Percentiles rank a stretch among this genome's conserved stretches.
Evolutionary conservation across 306 rosid species (phyloP).

Genomic region (Comarum palustre): DNA sequence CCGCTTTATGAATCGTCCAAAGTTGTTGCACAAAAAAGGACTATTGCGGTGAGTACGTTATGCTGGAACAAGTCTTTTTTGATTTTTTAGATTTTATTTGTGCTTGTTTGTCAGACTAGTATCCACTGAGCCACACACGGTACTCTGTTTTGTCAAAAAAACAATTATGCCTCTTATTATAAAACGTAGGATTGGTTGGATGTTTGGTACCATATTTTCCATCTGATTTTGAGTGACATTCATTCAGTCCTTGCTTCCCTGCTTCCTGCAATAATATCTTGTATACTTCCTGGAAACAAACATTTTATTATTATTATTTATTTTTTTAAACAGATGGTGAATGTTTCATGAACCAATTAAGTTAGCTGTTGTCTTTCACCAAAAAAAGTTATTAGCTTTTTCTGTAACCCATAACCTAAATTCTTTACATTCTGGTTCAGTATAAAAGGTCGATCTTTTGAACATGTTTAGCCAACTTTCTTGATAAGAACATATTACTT

Average conservation of each 20-base stretch:
- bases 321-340: background rate
- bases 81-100: background rate
- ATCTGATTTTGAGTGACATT: background rate
- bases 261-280: background rate
- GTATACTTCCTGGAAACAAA: background rate
- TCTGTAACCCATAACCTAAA: background rate
- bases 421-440: conserved; percentile 7
- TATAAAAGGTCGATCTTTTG: background rate
- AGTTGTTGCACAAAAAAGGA: conserved; percentile 84
- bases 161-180: background rate
- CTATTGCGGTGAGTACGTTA: conserved; percentile 71
- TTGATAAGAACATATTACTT: background rate
- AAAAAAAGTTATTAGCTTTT: background rate
- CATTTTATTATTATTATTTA: too few relatives aligned
- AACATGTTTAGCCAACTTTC: background rate
- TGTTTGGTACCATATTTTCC: background rate
- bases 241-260: background rate
- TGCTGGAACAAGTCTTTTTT: background rate
- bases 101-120: background rate
- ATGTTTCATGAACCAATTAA: background rate
- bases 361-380: too few relatives aligned
- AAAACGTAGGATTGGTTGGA: background rate
- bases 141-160: background rate
- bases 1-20: conserved; percentile 95
- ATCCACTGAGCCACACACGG: background rate